A percentile compares a stretch with the other conserved stretches of the same genome.
These are phyloP conservation scores for Gymnopilus dilepis DNA, from an alignment of 768 basidiomycete genomes.

Conservation along the genomic window DNA sequence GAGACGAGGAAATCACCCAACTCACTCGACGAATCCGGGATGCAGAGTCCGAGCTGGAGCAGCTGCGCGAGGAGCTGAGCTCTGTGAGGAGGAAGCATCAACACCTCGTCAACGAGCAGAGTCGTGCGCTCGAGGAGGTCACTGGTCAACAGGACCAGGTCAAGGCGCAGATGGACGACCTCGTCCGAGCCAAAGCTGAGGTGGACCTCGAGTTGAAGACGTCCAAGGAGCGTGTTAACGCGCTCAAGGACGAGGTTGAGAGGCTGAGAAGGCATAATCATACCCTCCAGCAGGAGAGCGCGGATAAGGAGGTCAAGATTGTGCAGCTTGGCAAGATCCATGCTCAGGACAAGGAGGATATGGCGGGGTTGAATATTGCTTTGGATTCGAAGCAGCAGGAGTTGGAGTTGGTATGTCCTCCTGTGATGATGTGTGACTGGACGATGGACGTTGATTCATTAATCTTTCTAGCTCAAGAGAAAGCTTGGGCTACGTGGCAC, in stretches of 20 bases:
- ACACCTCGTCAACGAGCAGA: slow-evolving; percentile 54
- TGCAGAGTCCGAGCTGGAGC: slow-evolving; percentile 57
- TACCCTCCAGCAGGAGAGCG: slow-evolving; percentile 78
- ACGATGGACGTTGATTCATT: not conserved
- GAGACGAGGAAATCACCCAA: slow-evolving; percentile 60
- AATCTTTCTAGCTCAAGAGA: slow-evolving; percentile 60
- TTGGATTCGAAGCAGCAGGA: slow-evolving; percentile 95
- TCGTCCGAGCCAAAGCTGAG: slow-evolving; percentile 60
- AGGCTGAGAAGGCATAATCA: slow-evolving; percentile 66
- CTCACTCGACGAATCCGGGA: slow-evolving; percentile 50
- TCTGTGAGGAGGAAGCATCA: slow-evolving; percentile 60
- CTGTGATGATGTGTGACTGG: slow-evolving; percentile 1
- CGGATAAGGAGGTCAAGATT: slow-evolving; percentile 83
- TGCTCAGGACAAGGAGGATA: slow-evolving; percentile 74
- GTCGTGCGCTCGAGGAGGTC: slow-evolving; percentile 49
- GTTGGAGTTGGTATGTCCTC: slow-evolving; percentile 74
- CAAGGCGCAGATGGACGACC: slow-evolving; percentile 50
- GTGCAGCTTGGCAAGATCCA: slow-evolving; percentile 72
- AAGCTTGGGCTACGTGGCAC: slow-evolving; percentile 61
- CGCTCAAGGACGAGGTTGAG: slow-evolving; percentile 63
- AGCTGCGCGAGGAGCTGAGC: slow-evolving; percentile 58
- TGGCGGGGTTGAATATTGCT: slow-evolving; percentile 86
- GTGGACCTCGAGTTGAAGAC: slow-evolving; percentile 54
- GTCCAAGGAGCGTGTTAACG: slow-evolving; percentile 52
- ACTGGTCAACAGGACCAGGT: slow-evolving; percentile 52